Evolutionary conservation across 176 grass and related monocot genomes (phyloP).

Genomic region (Oryza nivara): DNA sequence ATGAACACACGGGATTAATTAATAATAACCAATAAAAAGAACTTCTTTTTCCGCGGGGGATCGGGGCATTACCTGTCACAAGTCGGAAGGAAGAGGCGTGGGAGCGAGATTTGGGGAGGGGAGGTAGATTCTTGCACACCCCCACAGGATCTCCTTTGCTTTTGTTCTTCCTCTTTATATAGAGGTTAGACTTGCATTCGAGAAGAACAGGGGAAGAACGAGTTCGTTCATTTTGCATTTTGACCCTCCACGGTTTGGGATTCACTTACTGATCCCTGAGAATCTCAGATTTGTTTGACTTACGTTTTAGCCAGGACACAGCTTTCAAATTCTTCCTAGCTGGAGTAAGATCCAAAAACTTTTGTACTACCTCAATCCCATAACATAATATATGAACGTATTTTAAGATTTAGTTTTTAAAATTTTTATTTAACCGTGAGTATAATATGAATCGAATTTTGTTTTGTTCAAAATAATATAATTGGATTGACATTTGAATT

Average conservation of each 20-base stretch:
- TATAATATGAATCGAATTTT: too few relatives aligned
- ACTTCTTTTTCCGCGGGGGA: background rate
- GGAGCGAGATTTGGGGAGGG: background rate
- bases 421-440: too few relatives aligned
- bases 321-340: too few relatives aligned
- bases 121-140: background rate
- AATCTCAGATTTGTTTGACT: background rate
- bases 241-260: background rate
- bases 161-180: background rate
- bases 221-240: background rate
- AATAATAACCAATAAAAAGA: background rate
- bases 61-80: slow-evolving; percentile 11
- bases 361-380: too few relatives aligned
- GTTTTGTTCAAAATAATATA: too few relatives aligned
- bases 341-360: too few relatives aligned
- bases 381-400: too few relatives aligned
- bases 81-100: background rate
- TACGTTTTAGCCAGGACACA: too few relatives aligned
- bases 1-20: background rate
- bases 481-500: too few relatives aligned
- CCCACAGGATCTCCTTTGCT: background rate
- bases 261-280: background rate
- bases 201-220: too few relatives aligned
- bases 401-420: too few relatives aligned
- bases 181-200: background rate